phyloP scores from a whole-genome alignment of 495 filamentous ascomycete genomes.

The Xylaria scruposa region DNA sequence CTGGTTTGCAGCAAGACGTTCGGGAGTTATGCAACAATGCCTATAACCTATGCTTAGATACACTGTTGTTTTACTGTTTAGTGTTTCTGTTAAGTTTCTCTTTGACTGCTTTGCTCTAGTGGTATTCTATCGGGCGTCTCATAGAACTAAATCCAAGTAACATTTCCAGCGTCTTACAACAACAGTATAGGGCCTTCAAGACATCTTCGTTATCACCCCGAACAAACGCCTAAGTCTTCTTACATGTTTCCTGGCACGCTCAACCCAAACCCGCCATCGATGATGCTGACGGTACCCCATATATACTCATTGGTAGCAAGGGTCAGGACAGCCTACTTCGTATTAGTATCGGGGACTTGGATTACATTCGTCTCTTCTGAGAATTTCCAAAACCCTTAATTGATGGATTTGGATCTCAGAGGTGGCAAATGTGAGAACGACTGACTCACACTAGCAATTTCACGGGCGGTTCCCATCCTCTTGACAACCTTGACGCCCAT shows the following conservation, averaged over 20 bases:
- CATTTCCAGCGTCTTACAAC: not conserved
- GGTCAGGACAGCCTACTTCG: conserved; percentile 30
- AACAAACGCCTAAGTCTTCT: not conserved
- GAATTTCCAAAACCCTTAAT: not conserved
- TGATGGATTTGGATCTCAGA: not conserved
- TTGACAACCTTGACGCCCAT: conserved; percentile 32
- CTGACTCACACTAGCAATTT: conserved; percentile 37
- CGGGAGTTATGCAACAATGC: not conserved
- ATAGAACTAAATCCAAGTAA: not conserved
- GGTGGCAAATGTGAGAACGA: not conserved
- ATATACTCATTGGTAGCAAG: conserved; percentile 39
- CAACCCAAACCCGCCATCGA: conserved; percentile 26
- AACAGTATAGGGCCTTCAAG: not conserved
- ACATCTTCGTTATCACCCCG: not conserved
- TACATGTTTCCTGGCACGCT: conserved; percentile 14
- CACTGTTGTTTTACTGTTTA: no score
- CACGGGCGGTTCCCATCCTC: conserved; percentile 37
- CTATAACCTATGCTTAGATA: not conserved
- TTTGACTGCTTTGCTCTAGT: no score
- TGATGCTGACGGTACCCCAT: conserved; percentile 36
- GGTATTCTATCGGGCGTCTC: not conserved
- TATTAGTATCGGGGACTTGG: not conserved
- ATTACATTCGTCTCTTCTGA: not conserved
- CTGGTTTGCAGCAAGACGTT: not conserved
- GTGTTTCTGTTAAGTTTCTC: no score